Base-by-base conservation (phyloP, 768 basidiomycete species). In the Pleurotus pulmonarius region DNA sequence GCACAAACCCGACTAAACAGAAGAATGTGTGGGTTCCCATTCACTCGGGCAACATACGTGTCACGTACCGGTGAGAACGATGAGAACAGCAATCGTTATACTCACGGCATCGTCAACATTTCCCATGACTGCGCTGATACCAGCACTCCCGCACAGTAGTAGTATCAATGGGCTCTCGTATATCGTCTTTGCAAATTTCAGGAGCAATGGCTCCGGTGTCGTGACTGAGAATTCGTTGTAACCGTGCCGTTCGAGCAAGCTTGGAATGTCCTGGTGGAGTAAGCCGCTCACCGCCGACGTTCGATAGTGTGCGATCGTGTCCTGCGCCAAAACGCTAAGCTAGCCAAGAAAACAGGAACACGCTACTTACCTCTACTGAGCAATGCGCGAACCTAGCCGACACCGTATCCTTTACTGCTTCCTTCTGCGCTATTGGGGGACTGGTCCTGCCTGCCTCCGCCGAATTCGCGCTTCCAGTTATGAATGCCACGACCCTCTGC, bases 191-290 rank as follows among this genome's bases (percentile, higher is more conserved):
- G 87, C 86, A 67, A 98, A 98, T 72, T 97, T 97, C 66, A 94
- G 71, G 40, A 88, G 72, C 7, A 87, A 70, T 0, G 92, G 88
- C 64, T 97, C 94, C 2, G 92, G 86, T 0, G 88, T 75, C 0
- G 83, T 80, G 11, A 98, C 91, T 1, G 90, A 83, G 68, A 98
- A 98, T 71, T 98, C 95, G 73, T 98, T 98, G 69, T 92, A 95
- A 2, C 94, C 94, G 61, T 93, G 83, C 2, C 73, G 75, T 24
- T 79, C 79, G 34, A 86, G 83, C 20, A 95, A 75, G 22, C 76
- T 71, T 2, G 84, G 75, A 38, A 96, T 80, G 52, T 85, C 79
- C 15, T 83, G 71, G 25, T 79, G 74, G 0, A 87, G 69, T 4
- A 97, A 75, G 16, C 94, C 94, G 46, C 71, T 67, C 0, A 76